Base-by-base conservation (phyloP, 1,139 yeast species). In the Kazachstania sp. region DNA sequence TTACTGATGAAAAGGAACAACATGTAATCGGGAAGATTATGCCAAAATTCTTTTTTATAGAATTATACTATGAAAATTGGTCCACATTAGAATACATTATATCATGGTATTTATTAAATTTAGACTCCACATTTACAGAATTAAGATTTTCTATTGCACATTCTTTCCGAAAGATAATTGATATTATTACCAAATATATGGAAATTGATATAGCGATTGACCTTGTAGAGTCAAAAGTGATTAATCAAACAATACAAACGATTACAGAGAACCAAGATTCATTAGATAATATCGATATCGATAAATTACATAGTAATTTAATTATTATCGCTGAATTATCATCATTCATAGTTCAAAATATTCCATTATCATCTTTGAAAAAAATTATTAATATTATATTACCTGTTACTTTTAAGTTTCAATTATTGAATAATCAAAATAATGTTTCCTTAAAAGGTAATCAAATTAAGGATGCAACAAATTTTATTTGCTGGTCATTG, bases 401-500 rank as follows among this genome's bases (percentile, higher is more conserved):
- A 2, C 51, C 55, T 2, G 51, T 52, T 18, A 75, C 85, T 0
- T 62, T 81, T 5, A 75, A 71, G 42, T 74, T 83, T 50, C 81
- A 77, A 48, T 83, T 80, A 49, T 12, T 28, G 13, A 63, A 67
- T 38, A 61, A 74, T 45, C 61, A 78, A 13, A 74, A 37, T 23
- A 28, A 78, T 0, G 67, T 72, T n/a, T 34, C 40, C 15, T 70
- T 79, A 0, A 60, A 75, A 12, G 95, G 95, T 0, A 67, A 76
- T 2, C 87, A 82, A 54, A 74, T 90, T 1, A 72, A 95, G 45
- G 97, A 90, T 61, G 80, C 97, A 0, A 80, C 94, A 0, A 85
- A 95, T 61, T 90, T 84, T 60, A 78, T 86, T 1, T 68, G 75
- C 42, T 82, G 88, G 88, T 73, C 86, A 0, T 48, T 79, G n/a